Conservation (phyloP, 371 early-diverging fungal species). For the Lichtheimia ornata region DNA sequence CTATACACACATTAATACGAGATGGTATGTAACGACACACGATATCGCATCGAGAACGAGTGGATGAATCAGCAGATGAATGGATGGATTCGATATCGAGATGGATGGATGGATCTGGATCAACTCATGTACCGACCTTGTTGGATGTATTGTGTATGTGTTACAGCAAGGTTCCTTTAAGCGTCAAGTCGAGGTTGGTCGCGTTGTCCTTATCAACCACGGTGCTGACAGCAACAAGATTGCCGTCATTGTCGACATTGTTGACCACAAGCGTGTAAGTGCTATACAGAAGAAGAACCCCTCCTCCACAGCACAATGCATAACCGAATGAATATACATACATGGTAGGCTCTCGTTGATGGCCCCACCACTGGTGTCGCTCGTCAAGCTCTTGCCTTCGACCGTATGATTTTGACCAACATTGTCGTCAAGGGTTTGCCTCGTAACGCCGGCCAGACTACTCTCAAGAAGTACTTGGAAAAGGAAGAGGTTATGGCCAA, state of each 20-base stretch:
- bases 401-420: conserved; percentile 87
- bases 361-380: conserved; percentile 95
- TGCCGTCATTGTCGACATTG: conserved; percentile 97
- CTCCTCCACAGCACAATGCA: not conserved
- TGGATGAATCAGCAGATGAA: conserved; percentile 12
- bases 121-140: not conserved
- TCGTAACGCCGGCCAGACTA: conserved; percentile 76
- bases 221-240: conserved; percentile 94
- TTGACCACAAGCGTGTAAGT: conserved; percentile 95
- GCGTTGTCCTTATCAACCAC: conserved; percentile 94
- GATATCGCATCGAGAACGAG: not conserved
- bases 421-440: conserved; percentile 84
- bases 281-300: too few species aligned
- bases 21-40: not conserved
- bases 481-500: conserved; percentile 75
- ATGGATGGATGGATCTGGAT: conserved; percentile 8
- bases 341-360: conserved; percentile 85
- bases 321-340: not conserved
- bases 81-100: conserved; percentile 1
- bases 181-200: conserved; percentile 97
- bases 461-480: conserved; percentile 82
- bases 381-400: conserved; percentile 87
- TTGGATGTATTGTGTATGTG: not conserved
- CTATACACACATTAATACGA: not conserved
- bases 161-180: conserved; percentile 70